phyloP scores from a whole-genome alignment of 2,329 filamentous ascomycete genomes.

The Neoscytalidium dimidiatum region DNA sequence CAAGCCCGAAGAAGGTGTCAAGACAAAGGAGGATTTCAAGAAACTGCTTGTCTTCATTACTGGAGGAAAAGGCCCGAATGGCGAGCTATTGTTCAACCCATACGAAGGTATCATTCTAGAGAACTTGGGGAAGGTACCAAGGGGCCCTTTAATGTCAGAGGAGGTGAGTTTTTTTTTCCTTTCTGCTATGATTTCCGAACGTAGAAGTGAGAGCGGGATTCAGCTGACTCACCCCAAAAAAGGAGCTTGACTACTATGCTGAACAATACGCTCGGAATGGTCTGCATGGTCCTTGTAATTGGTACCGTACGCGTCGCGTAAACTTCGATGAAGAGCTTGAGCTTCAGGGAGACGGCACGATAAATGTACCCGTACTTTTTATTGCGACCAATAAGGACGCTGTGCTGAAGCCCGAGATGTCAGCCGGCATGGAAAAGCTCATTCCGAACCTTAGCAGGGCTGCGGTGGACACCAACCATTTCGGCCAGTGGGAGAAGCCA shows the following conservation, averaged over 20 bases:
- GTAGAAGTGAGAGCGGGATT: no score
- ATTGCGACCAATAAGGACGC: constrained; percentile 70
- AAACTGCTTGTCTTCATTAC: constrained; percentile 73
- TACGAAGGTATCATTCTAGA: constrained; percentile 65
- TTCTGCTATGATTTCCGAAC: not conserved
- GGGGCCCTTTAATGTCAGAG: constrained; percentile 61
- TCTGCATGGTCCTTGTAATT: constrained; percentile 76
- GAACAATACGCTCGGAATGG: constrained; percentile 71
- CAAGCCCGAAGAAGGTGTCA: constrained; percentile 41
- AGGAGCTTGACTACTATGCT: constrained; percentile 76
- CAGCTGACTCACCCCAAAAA: not conserved
- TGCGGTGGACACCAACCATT: constrained; percentile 74
- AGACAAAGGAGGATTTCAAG: constrained; percentile 63
- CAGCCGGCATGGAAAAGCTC: constrained; percentile 67
- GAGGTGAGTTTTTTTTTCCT: constrained; percentile 48
- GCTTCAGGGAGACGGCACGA: constrained; percentile 37
- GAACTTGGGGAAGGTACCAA: constrained; percentile 59
- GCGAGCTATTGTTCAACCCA: constrained; percentile 60
- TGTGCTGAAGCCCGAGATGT: constrained; percentile 73
- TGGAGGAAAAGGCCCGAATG: constrained; percentile 62
- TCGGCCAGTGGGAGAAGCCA: constrained; percentile 76
- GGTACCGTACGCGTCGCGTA: constrained; percentile 75
- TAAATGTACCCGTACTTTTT: constrained; percentile 64
- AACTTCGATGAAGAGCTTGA: constrained; percentile 75
- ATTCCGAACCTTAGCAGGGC: constrained; percentile 66